Conservation (phyloP, 257 asterid genomes). For the Solanum megistacrolobum region DNA sequence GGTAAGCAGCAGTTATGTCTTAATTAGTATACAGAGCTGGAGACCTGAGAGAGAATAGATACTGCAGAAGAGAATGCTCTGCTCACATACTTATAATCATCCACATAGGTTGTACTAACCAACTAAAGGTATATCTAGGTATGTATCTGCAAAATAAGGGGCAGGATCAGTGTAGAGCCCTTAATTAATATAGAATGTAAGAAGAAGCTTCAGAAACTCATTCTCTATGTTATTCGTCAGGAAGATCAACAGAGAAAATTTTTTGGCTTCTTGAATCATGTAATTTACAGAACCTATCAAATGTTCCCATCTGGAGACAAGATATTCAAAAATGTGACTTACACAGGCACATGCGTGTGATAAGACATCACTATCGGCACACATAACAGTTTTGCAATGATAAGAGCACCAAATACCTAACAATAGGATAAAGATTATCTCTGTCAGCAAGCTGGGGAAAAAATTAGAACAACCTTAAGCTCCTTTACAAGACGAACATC, state of each 20-base stretch:
- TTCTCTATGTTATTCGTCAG: background rate
- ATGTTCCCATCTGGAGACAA: background rate
- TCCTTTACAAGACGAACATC: background rate
- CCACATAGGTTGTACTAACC: constrained; percentile 99
- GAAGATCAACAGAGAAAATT: background rate
- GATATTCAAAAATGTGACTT: constrained; percentile 9
- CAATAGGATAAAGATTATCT: background rate
- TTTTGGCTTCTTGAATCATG: background rate
- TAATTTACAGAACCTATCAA: background rate
- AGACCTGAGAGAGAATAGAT: background rate
- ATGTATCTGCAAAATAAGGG: constrained; percentile 57
- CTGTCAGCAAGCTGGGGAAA: background rate
- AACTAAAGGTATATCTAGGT: constrained; percentile 90
- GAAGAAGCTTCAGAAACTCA: background rate
- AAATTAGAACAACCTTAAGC: background rate
- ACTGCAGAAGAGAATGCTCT: background rate
- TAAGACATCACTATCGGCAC: constrained; percentile 94
- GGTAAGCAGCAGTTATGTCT: constrained; percentile 13
- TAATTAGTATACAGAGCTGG: background rate
- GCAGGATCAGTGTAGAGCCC: constrained; percentile 16
- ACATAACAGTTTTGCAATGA: constrained; percentile 64
- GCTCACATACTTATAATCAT: constrained; percentile 56
- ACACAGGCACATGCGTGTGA: constrained; percentile 99
- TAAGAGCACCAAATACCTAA: constrained; percentile 91
- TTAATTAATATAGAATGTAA: background rate